Percentiles rank a stretch among this genome's conserved stretches.
phyloP scores from a whole-genome alignment of 805 yeast species.

The Zygosaccharomyces rouxii region DNA sequence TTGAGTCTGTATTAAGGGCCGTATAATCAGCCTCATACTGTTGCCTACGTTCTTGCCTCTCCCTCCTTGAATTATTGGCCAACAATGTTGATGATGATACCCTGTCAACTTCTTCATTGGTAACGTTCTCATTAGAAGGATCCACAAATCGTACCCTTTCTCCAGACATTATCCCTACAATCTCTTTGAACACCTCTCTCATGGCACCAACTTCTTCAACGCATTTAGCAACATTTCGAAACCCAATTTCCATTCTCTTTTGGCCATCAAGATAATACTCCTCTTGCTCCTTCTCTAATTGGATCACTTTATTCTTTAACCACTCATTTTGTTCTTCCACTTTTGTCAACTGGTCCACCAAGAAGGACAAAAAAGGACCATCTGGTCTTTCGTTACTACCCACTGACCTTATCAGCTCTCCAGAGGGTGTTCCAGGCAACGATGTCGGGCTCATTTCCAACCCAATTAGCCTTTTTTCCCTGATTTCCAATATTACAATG shows the following conservation, averaged over 20 bases:
- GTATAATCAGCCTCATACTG: slow-evolving; percentile 6
- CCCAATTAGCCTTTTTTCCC: background rate
- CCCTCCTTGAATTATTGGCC: slow-evolving; percentile 7
- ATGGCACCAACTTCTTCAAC: slow-evolving; percentile 20
- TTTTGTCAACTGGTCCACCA: slow-evolving; percentile 21
- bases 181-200: slow-evolving; percentile 25
- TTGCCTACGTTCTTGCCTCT: slow-evolving; percentile 3
- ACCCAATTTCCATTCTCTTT: slow-evolving; percentile 19
- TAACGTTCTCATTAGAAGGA: slow-evolving; percentile 22
- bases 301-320: slow-evolving; percentile 12
- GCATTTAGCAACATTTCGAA: slow-evolving; percentile 17
- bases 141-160: slow-evolving; percentile 23
- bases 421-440: background rate
- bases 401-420: background rate
- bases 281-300: slow-evolving; percentile 26
- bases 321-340: slow-evolving; percentile 24
- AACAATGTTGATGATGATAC: slow-evolving; percentile 9
- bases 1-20: slow-evolving; percentile 5
- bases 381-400: slow-evolving; percentile 1
- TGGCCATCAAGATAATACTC: slow-evolving; percentile 18
- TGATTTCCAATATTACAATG: background rate
- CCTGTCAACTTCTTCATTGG: slow-evolving; percentile 14
- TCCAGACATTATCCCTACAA: slow-evolving; percentile 28
- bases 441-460: background rate
- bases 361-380: slow-evolving; percentile 13